These are phyloP conservation scores for Aureobasidium mangrovei DNA, from an alignment of 2,329 filamentous ascomycete species.

Conservation along the genomic window DNA sequence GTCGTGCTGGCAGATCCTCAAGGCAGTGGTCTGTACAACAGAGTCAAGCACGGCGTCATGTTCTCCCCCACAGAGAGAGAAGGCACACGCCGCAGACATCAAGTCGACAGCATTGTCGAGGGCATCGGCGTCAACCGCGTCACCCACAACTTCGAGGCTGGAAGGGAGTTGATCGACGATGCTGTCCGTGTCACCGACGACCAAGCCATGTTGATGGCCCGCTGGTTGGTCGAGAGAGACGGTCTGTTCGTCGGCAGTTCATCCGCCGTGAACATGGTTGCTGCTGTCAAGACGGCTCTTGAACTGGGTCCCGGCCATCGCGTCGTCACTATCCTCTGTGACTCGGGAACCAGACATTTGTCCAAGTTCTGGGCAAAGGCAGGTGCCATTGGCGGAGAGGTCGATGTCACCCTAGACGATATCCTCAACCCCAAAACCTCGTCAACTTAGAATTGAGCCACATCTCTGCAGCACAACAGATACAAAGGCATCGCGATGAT, in stretches of 20 bases:
- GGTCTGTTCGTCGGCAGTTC: conserved; percentile 92
- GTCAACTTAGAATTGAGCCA: background rate
- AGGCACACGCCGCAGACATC: conserved; percentile 77
- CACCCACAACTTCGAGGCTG: conserved; percentile 88
- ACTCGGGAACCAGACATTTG: conserved; percentile 64
- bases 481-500: no score
- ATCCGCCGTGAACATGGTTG: conserved; percentile 79
- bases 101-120: conserved; percentile 94
- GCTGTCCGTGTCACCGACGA: conserved; percentile 80
- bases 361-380: conserved; percentile 79
- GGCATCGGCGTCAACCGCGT: conserved; percentile 91
- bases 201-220: conserved; percentile 88
- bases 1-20: conserved; percentile 89
- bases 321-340: conserved; percentile 78
- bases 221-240: conserved; percentile 91
- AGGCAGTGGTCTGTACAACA: conserved; percentile 87
- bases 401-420: conserved; percentile 45
- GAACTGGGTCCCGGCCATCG: conserved; percentile 48
- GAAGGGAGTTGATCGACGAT: conserved; percentile 78
- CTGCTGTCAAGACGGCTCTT: conserved; percentile 61
- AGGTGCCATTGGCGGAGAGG: conserved; percentile 51
- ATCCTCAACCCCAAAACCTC: conserved; percentile 28
- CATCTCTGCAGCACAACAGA: background rate
- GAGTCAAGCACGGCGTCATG: conserved; percentile 89
- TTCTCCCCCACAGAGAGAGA: conserved; percentile 83